Evolutionary conservation across 176 grass and related monocot species (phyloP).

Genomic region (Poa pratensis): DNA sequence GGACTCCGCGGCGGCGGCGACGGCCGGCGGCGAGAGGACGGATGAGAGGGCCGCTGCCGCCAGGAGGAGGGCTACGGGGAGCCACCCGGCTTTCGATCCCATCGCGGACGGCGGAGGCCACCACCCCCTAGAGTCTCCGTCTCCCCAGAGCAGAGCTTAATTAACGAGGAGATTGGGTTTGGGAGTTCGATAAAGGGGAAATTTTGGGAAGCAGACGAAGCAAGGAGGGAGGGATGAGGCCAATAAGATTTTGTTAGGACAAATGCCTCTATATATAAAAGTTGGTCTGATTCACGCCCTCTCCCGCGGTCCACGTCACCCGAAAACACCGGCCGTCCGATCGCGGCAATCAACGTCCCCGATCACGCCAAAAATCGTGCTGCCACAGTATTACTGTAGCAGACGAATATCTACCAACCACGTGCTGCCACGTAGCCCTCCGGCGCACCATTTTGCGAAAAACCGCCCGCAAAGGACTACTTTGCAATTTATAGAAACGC

Average conservation of each 20-base stretch:
- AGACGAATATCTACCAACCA: too few relatives aligned
- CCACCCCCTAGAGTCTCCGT: neutral
- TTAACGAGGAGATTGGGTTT: slow-evolving; percentile 43
- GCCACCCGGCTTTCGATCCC: slow-evolving; percentile 47
- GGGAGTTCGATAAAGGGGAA: slow-evolving; percentile 15
- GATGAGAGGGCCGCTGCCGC: slow-evolving; percentile 28
- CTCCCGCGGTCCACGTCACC: too few relatives aligned
- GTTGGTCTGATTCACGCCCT: too few relatives aligned
- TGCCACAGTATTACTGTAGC: too few relatives aligned
- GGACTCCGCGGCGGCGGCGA: neutral
- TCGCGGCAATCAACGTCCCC: too few relatives aligned
- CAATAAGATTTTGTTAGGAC: slow-evolving; percentile 43
- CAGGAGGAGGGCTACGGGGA: slow-evolving; percentile 42
- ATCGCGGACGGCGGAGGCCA: neutral
- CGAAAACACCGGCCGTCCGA: too few relatives aligned
- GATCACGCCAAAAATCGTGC: too few relatives aligned
- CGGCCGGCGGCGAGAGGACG: slow-evolving; percentile 6
- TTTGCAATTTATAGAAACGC: too few relatives aligned
- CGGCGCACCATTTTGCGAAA: too few relatives aligned
- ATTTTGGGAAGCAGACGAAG: slow-evolving; percentile 28
- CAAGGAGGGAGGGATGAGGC: neutral
- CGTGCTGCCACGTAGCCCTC: too few relatives aligned
- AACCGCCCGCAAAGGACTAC: too few relatives aligned
- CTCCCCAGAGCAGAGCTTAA: neutral
- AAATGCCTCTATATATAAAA: too few relatives aligned